Base-by-base conservation (phyloP, 2,329 filamentous ascomycete species). In the Aquanectria penicillioides region DNA sequence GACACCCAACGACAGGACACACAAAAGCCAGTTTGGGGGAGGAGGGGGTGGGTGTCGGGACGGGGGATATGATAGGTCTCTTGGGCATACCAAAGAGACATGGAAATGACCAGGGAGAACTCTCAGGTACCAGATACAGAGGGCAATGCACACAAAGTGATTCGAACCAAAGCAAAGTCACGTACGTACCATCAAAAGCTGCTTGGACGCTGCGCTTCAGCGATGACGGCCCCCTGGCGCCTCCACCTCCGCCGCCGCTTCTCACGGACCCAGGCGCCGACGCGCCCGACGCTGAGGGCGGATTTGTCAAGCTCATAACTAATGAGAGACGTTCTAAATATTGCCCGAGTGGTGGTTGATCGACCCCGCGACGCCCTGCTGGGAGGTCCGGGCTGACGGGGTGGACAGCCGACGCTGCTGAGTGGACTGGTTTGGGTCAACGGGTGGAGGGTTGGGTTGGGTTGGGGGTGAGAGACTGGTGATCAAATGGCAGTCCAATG, bases 141-240 rank as follows among this genome's bases (percentile, higher is more conserved):
- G n/a, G n/a, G n/a, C n/a, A n/a, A n/a, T n/a, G n/a, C n/a, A n/a
- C 20, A 57, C 34, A 17, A 15, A 56, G 63, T 44, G 41, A 62
- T 54, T 51, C 31, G 63, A 60, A 58, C 55, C 29, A 56, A 51
- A 57, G 49, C 37, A 64, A 52, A 49, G 26, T n/a, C 18, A 49
- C 33, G 59, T 62, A 73, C 79, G 69, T 79, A 86, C 86, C 85
- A 76, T 88, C 84, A 77, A 88, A 87, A 31, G 83, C 81, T 61
- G 84, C 80, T 73, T 87, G 85, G 53, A 86, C 83, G 65, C 80
- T 86, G 69, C 85, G 80, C 77, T 88, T 88, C 52, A 86, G 33
- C 37, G 53, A 74, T 23, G 76, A 77, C 67, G 61, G 63, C 31
- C 66, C 71, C 69, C 69, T 69, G 46, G 57, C 64, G 44, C 55